Evolutionary conservation across 2,329 filamentous ascomycete genomes (phyloP), one percentile per base, ranked within the genome.

Genomic region (Lasiodiplodia hormozganensis): DNA sequence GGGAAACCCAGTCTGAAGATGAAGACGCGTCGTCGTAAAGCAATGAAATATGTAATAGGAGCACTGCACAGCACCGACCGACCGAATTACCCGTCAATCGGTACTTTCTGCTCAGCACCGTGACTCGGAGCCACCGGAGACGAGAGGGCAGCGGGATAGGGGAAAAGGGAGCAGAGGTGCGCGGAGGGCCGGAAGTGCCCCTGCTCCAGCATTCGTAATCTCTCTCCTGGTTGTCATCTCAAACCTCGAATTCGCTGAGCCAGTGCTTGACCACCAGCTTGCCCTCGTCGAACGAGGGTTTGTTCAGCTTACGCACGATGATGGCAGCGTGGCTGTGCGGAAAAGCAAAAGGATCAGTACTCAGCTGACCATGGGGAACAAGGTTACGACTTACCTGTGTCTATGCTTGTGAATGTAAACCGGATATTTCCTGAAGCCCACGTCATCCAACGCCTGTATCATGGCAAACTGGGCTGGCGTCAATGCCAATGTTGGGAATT

Each of bases 241-340:
- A 91, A 25, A 89, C 74, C 71, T 88, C 78, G 76, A 98, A 97
- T 57, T 90, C 85, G 65, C 90, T 85, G 2, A 94, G 81, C 91
- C 92, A 98, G 81, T 98, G 95, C 74, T 85, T 86, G 68, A 96
- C 82, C 40, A 97, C 92, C 14, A 92, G 77, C 75, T 86, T 88
- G 0, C 95, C 95, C 79, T 98, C 94, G 2, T 86, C 84, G 73
- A 94, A 96, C 0, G 79, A 82, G 64, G 85, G 82, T 76, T 88
- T 89, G 31, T 25, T 52, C 49, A 91, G 79, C 70, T 84, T 87
- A 47, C 95, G 87, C 43, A 96, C 89, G 71, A 98, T 92, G 58
- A 98, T 97, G 3, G 94, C 94, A 0, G 94, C 95, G 79, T 98
- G 95, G 69, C 88, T 92, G 76, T 97, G 28, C 31, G 10, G 3